These are phyloP conservation scores for Metschnikowia lochheadii DNA, from an alignment of 805 yeast species.

Conservation along the genomic window DNA sequence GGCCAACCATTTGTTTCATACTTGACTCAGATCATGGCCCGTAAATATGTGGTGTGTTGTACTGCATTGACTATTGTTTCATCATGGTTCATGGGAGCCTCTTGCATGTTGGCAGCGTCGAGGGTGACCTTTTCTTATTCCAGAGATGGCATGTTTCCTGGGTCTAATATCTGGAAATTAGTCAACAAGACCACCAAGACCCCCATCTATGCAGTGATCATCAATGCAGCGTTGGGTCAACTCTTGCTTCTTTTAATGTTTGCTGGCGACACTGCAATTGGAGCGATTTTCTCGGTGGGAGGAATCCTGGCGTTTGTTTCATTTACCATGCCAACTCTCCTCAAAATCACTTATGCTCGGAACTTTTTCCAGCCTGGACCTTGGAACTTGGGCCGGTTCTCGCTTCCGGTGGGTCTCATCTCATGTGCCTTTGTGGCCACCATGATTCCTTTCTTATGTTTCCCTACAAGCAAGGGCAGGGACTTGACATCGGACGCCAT, in stretches of 20 bases:
- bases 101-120: constrained; percentile 63
- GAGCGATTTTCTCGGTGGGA: constrained; percentile 69
- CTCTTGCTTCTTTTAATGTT: constrained; percentile 53
- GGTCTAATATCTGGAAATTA: constrained; percentile 44
- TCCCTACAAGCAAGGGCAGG: constrained; percentile 42
- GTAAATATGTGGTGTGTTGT: constrained; percentile 39
- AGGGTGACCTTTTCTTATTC: constrained; percentile 66
- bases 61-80: constrained; percentile 42
- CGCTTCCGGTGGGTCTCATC: constrained; percentile 46
- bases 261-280: constrained; percentile 63
- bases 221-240: constrained; percentile 52
- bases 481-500: constrained; percentile 39
- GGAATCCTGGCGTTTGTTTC: constrained; percentile 68
- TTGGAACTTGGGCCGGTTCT: constrained; percentile 56
- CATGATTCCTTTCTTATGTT: constrained; percentile 59
- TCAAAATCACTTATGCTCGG: constrained; percentile 53
- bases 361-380: constrained; percentile 59
- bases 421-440: constrained; percentile 47
- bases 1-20: constrained; percentile 61
- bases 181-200: constrained; percentile 54
- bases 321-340: constrained; percentile 58
- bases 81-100: constrained; percentile 49
- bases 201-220: constrained; percentile 63
- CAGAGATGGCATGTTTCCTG: constrained; percentile 65
- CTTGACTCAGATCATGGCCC: constrained; percentile 45